Base-by-base conservation (phyloP, 1,284 basidiomycete species). In the Rhodotorula sp. region DNA sequence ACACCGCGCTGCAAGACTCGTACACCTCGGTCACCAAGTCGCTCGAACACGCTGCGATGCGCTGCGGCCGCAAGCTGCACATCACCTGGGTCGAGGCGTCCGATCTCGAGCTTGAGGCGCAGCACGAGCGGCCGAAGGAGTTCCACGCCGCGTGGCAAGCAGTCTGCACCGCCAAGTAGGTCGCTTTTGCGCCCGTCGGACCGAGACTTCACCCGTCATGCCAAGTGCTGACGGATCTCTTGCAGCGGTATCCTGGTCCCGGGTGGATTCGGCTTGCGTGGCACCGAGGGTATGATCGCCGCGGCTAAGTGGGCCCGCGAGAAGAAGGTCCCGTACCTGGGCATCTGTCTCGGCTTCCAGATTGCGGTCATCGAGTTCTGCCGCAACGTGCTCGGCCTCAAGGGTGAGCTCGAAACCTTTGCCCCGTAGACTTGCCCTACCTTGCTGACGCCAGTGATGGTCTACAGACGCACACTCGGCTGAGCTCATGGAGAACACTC, bases 21-120 rank as follows among this genome's bases (percentile, higher is more conserved):
- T 99, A 99, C 83, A 98, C 98, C 92, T 94, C 91, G 50, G 97
- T 99, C 65, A 90, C 90, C 80, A 99, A 99, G 84, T 88, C 97
- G 38, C 86, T 99, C 56, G 95, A 99, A 82, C 95, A 99, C 82
- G 93, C 95, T 8, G 92, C 94, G 0, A 92, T 99, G 84, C 87
- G 92, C 62, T 91, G 95, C 74, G 89, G 89, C 71, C 85, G 92
- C 71, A 95, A 92, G 80, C 85, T 97, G 56, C 85, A 85, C 67
- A 85, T 97, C 43, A 86, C 92, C 78, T 98, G 95, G 95, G 93
- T 98, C 52, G 94, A 98, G 80, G 93, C 95, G n/a, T 91, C 92
- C 2, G 88, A 97, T 80, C 86, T 99, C 7, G 94, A 99, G 81
- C 84, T 89, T 2, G 86, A 88, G 67, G 89, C 87, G 28, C 90